Evolutionary conservation across 2,329 filamentous ascomycete species (phyloP).

Genomic region (Cercospora zeae-maydis): DNA sequence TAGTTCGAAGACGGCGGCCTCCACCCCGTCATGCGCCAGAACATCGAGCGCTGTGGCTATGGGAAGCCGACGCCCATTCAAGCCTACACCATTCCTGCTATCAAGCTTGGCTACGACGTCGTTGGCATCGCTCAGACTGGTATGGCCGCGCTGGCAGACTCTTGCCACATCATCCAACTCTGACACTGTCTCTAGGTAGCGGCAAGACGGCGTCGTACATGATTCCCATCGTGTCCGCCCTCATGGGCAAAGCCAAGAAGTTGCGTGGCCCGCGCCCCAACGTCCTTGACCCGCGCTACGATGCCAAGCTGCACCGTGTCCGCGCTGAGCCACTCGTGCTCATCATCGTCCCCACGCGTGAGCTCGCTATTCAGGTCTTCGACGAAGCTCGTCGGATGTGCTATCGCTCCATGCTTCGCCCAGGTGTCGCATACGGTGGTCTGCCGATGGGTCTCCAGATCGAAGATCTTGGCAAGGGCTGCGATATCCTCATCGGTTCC

Average conservation of each 20-base stretch:
- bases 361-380: constrained; percentile 91
- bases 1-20: constrained; percentile 74
- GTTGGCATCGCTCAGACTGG: constrained; percentile 91
- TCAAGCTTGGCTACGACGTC: constrained; percentile 72
- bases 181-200: constrained; percentile 59
- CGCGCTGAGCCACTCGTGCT: constrained; percentile 84
- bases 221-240: constrained; percentile 78
- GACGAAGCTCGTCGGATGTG: constrained; percentile 89
- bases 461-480: constrained; percentile 72
- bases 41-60: constrained; percentile 71
- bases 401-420: constrained; percentile 91
- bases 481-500: constrained; percentile 83
- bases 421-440: constrained; percentile 85
- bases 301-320: constrained; percentile 51
- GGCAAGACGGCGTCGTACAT: constrained; percentile 95
- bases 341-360: constrained; percentile 79
- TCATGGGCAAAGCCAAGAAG: constrained; percentile 96
- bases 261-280: constrained; percentile 74
- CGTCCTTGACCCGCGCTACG: constrained; percentile 43
- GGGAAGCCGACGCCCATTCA: constrained; percentile 78
- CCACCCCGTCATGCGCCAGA: constrained; percentile 77
- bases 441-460: constrained; percentile 67
- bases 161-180: constrained; percentile 6
- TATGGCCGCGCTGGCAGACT: constrained; percentile 42
- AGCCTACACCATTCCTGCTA: constrained; percentile 75